Base-by-base conservation (phyloP, 768 basidiomycete genomes). In the Amanita rubescens region DNA sequence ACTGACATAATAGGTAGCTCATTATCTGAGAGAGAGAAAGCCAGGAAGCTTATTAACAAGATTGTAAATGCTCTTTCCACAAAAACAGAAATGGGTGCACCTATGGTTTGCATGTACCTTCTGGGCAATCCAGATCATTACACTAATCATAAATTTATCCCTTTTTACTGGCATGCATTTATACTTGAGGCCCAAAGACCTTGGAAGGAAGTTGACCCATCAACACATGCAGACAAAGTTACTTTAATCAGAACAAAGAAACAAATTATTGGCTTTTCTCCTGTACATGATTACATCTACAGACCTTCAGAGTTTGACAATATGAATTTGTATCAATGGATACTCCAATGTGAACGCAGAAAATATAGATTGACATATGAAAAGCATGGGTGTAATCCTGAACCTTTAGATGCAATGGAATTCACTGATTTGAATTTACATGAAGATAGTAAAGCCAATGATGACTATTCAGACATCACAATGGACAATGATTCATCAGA, bases 11-110 rank as follows among this genome's bases (percentile, higher is more conserved):
- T 67, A 0, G 56, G 56, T 12, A 60, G 61, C 3, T 41, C 47
- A 15, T 20, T 46, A 6, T 41, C 47, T 5, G 43, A 30, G 10
- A 32, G 55, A 30, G 64, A 62, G 32, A 64, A 63, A 3, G 67
- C 70, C 0, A 49, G 70, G 12, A 54, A 56, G 10, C 37, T 74
- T 5, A 58, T 77, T 19, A 66, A 63, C 2, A 63, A 71, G 53
- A 68, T 75, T 5, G 67, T 69, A 0, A 75, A 75, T 55, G 14
- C 58, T 1, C 37, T 76, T 15, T 64, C 65, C 19, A 58, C 65
- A 72, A 70, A 54, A 30, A 20, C 62, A 15, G 71, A 74, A 55
- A 64, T 74, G 12, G 72, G 73, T 0, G 63, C 62, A 15, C 72
- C 72, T 0, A 68, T 73, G 64, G 66, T 65, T 0, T 64, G 56